Percentiles rank a stretch among this genome's conserved stretches.
Conservation (phyloP, 2,329 filamentous ascomycete species). For the Penicillium paneum region DNA sequence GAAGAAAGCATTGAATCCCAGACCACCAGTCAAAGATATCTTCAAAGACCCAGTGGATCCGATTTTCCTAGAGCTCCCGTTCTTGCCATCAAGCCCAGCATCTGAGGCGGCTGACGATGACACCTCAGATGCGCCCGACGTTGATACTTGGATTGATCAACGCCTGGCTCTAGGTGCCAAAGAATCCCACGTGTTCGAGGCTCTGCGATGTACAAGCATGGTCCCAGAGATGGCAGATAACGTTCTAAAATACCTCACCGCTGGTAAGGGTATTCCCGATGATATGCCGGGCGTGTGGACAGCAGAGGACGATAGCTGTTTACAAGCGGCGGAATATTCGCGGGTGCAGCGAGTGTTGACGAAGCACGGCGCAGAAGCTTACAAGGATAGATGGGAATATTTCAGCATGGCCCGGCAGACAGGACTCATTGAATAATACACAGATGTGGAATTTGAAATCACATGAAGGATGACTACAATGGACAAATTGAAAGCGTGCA, state of each 20-base stretch:
- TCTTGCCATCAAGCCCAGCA: conserved; percentile 24
- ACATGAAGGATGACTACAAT: background rate
- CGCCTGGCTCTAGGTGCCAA: conserved; percentile 31
- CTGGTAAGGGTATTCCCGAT: conserved; percentile 37
- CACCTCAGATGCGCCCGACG: conserved; percentile 17
- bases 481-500: background rate
- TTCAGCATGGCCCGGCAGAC: conserved; percentile 29
- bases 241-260: conserved; percentile 32
- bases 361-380: conserved; percentile 45
- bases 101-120: conserved; percentile 18
- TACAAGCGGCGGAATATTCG: conserved; percentile 35
- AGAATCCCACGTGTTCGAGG: conserved; percentile 31
- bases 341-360: conserved; percentile 35
- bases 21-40: background rate
- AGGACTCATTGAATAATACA: conserved; percentile 14
- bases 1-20: background rate
- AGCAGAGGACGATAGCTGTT: conserved; percentile 41
- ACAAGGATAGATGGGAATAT: conserved; percentile 39
- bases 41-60: conserved; percentile 15
- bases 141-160: conserved; percentile 42
- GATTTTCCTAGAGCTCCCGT: conserved; percentile 32
- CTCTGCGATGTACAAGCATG: conserved; percentile 43
- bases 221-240: conserved; percentile 37
- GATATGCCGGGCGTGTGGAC: conserved; percentile 49
- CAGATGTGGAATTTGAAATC: background rate